These are phyloP conservation scores for Ampelocalamus luodianensis DNA, from an alignment of 176 grass and related monocot species.

Conservation along the genomic window DNA sequence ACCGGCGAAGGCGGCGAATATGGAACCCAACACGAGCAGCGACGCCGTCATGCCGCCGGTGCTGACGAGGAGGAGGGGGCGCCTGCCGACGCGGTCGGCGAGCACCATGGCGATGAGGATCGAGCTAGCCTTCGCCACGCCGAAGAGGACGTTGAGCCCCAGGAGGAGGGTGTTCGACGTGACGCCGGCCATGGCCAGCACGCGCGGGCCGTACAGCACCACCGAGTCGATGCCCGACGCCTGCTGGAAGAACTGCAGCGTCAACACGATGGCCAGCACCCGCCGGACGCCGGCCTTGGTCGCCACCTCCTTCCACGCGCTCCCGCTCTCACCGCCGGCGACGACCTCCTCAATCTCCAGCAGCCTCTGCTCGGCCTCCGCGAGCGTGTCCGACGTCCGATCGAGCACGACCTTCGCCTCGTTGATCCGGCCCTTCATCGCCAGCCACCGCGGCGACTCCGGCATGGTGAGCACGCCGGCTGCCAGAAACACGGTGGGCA, in stretches of 20 bases:
- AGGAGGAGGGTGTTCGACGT: slow-evolving; percentile 58
- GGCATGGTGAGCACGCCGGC: slow-evolving; percentile 58
- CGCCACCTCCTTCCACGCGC: slow-evolving; percentile 55
- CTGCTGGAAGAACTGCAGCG: slow-evolving; percentile 78
- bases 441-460: slow-evolving; percentile 73
- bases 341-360: slow-evolving; percentile 64
- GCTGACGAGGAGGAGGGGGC: slow-evolving; percentile 57
- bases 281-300: slow-evolving; percentile 47
- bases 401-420: slow-evolving; percentile 58
- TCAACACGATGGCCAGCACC: slow-evolving; percentile 55
- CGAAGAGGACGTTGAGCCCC: slow-evolving; percentile 61
- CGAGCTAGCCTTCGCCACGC: slow-evolving; percentile 62
- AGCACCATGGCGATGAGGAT: slow-evolving; percentile 73
- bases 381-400: slow-evolving; percentile 61
- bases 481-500: slow-evolving; percentile 60
- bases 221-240: slow-evolving; percentile 69
- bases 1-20: slow-evolving; percentile 46
- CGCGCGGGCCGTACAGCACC: slow-evolving; percentile 69
- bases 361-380: slow-evolving; percentile 52
- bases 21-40: slow-evolving; percentile 48
- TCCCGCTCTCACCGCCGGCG: not conserved
- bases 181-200: slow-evolving; percentile 56
- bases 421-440: slow-evolving; percentile 70
- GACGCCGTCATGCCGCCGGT: slow-evolving; percentile 62
- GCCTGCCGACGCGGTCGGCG: slow-evolving; percentile 53